Evolutionary conservation across 352 stramenopile species (phyloP), one percentile per base, ranked within the genome.

Genomic region (Thraustochytrium striatum): DNA sequence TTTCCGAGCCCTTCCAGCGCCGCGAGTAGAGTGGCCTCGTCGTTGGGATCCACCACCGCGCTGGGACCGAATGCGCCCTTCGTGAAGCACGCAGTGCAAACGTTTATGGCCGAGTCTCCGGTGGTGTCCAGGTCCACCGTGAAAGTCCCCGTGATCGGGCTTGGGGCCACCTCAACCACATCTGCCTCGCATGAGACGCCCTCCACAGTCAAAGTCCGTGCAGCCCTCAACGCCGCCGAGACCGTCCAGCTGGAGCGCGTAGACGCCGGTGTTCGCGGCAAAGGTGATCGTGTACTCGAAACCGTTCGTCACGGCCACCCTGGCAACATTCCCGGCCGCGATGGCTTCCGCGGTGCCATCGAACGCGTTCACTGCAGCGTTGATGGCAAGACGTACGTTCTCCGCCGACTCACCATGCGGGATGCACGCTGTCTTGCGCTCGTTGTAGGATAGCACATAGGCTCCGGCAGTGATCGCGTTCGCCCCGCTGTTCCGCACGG

Each of bases 391-490:
- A 28, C 0, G 0, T 28, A 79, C 35, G 19, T 25, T 69, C 7
- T 28, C 58, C 16, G 28, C 30, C 13, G 57, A 28, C 11, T 30
- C 52, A 33, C 50, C 36, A 35, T n/a, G 50, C 0, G 28, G 50
- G 2, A 79, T 62, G 39, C 69, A 79, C 13, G 35, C 30, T 39
- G 69, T 79, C 30, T 13, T 32, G 19, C 69, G 47, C 30, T 32
- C 52, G 53, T 79, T 79, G 69, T 79, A 79, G 19, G 69, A 69
- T 9, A 79, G 52, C 3, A 65, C 36, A 33, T 61, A 79, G 50
- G 72, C 30, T 13, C 69, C 69, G 9, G 25, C 36, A 41, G 62
- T 59, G 30, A 73, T 73, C 8, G 11, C 1, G 32, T 38, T 19
- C 25, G 9, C 55, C 9, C 35, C 59, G 3, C 8, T 21, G 13